A percentile compares a stretch with the other conserved stretches of the same genome.
These are phyloP conservation scores for Scedosporium minutisporum DNA, from an alignment of 2,329 filamentous ascomycete species.

Conservation along the genomic window DNA sequence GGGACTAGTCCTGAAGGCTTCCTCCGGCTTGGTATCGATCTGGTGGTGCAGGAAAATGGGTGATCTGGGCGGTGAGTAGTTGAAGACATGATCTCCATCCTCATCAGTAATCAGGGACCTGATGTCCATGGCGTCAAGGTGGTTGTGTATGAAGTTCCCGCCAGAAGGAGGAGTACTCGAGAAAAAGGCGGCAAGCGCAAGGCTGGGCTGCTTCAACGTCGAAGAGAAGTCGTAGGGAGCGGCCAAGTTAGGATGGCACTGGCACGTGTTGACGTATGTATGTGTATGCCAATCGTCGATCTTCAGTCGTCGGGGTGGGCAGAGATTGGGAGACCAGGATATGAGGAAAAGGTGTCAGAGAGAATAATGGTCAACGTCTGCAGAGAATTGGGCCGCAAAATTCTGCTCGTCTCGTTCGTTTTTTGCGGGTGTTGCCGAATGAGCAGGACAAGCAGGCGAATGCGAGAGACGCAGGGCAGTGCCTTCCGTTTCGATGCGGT, in stretches of 20 bases:
- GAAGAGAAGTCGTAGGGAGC: neutral
- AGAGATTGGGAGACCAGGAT: neutral
- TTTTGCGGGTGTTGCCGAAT: neutral
- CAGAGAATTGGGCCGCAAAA: neutral
- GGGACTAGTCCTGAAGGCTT: slow-evolving; percentile 12
- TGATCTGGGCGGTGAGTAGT: neutral
- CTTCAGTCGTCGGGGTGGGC: neutral
- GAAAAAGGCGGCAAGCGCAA: neutral
- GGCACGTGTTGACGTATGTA: neutral
- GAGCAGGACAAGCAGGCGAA: neutral
- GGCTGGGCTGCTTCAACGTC: neutral
- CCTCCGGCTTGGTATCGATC: neutral
- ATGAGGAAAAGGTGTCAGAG: neutral
- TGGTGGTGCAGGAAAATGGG: neutral
- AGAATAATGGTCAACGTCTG: neutral
- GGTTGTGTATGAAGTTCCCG: neutral
- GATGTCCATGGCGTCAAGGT: slow-evolving; percentile 2
- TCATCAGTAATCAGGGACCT: slow-evolving; percentile 1
- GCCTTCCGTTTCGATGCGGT: neutral
- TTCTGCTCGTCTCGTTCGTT: neutral
- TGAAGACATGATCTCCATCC: slow-evolving; percentile 3
- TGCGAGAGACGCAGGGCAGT: neutral
- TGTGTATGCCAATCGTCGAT: neutral
- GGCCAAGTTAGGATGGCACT: slow-evolving; percentile 5
- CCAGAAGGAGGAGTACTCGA: neutral